Evolutionary conservation across 1,284 basidiomycete species (phyloP).

Genomic region (Cryptococcus sp.): DNA sequence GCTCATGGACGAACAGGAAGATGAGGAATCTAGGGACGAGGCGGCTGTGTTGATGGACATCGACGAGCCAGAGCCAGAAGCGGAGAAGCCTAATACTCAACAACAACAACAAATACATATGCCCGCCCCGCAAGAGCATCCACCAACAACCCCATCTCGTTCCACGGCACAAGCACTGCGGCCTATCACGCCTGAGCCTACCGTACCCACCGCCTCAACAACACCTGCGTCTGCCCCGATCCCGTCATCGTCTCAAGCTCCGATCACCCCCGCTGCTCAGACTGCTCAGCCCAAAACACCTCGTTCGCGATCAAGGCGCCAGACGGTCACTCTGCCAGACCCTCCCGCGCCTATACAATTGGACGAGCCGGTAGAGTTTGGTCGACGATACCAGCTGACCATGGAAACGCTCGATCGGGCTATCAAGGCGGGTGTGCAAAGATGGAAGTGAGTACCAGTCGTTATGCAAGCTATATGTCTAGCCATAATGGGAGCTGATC

Average conservation of each 20-base stretch:
- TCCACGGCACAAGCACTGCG: background rate
- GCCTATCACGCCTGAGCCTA: background rate
- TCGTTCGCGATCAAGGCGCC: slow-evolving; percentile 13
- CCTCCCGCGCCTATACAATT: slow-evolving; percentile 10
- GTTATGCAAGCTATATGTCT: no score
- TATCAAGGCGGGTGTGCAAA: slow-evolving; percentile 42
- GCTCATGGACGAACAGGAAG: background rate
- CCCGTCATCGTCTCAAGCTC: background rate
- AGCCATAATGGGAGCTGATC: background rate
- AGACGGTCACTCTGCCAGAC: slow-evolving; percentile 13
- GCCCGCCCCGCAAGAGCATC: background rate
- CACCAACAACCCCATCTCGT: background rate
- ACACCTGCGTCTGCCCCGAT: slow-evolving; percentile 1
- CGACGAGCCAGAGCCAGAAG: slow-evolving; percentile 7
- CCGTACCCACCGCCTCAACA: background rate
- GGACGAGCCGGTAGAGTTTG: slow-evolving; percentile 35
- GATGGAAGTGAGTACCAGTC: slow-evolving; percentile 44
- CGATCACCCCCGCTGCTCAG: slow-evolving; percentile 7
- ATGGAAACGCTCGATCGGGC: slow-evolving; percentile 45
- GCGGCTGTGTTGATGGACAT: slow-evolving; percentile 1
- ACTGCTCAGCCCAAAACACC: slow-evolving; percentile 17
- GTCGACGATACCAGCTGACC: slow-evolving; percentile 42
- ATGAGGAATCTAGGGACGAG: background rate
- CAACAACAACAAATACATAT: background rate
- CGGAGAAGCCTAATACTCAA: background rate